Evolutionary conservation across 345 rosid species (phyloP), one percentile per base, ranked within the genome.

Genomic region (Populus tremula): DNA sequence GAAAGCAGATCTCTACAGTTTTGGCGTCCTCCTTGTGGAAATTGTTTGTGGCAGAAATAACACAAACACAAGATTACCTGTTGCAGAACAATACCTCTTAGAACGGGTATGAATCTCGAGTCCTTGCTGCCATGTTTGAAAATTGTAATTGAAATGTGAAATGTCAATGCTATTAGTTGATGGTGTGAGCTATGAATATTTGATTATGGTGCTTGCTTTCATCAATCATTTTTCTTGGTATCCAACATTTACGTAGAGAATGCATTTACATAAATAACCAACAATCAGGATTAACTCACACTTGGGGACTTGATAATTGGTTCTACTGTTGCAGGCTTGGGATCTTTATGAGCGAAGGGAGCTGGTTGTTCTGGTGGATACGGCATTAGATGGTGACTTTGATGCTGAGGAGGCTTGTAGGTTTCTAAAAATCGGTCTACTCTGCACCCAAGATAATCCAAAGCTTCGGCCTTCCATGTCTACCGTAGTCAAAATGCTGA

Each of bases 1-100:
- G n/a, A 96, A 88, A 86, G 99, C 98, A 20, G 99, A 96, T 81
- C 77, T 93, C 45, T 96, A 96, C 84, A 87, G 98, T 82, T 96
- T 87, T 71, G 99, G 99, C 2, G 96, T 93, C 75, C 98, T 96
- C 70, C 87, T 96, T 23, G 73, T 90, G 86, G 99, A 96, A 87
- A 91, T 93, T 56, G 92, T 96, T 69, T 87, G 90, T 49, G 99
- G 98, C 20, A 92, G 99, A 86, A 87, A 89, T 79, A 93, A 96
- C 85, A 96, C 92, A 62, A 92, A 92, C 78, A 82, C 91, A 4
- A 85, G 87, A 6, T 86, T 93, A 73, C 96, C 98, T 2, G 27
- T 81, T 5, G 96, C 83, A 73, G 94, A 93, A 78, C 99, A 91
- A 53, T 93, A 88, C 87, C 88, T 96, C 75, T 82, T 96, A 18